Evolutionary conservation across 208 protist species (phyloP).

Genomic region (Leishmania lainsoni): DNA sequence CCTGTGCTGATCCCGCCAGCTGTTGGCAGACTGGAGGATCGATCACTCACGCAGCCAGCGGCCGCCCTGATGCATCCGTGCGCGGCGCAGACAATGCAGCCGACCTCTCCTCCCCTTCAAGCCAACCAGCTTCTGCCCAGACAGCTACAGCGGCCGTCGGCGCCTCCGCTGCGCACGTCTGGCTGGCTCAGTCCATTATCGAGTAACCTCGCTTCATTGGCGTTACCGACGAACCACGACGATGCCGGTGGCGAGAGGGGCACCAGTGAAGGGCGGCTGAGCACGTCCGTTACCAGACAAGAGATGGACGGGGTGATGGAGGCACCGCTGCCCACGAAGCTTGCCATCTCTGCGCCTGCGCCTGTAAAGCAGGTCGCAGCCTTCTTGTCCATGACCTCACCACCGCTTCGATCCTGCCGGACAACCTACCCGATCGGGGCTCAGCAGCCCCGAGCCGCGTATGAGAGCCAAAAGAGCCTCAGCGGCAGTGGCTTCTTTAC

Average conservation of each 20-base stretch:
- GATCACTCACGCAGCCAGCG: not conserved
- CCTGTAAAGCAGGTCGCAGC: not conserved
- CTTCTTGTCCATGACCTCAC: not conserved
- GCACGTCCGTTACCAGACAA: not conserved
- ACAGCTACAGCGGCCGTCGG: not conserved
- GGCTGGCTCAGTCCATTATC: not conserved
- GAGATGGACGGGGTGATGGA: not conserved
- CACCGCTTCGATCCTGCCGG: not conserved
- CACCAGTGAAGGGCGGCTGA: not conserved
- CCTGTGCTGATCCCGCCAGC: constrained; percentile 1
- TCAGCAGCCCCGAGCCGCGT: not conserved
- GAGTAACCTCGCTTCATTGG: no score
- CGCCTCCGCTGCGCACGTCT: not conserved
- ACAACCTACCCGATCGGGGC: not conserved
- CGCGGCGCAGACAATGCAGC: not conserved
- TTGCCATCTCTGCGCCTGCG: not conserved
- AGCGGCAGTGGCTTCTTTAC: constrained; percentile 2
- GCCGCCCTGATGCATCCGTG: not conserved
- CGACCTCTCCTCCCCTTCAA: not conserved
- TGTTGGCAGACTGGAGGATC: not conserved
- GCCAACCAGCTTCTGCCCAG: not conserved
- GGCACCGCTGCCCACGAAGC: not conserved
- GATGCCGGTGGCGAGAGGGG: not conserved
- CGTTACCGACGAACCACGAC: not conserved
- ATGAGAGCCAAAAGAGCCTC: not conserved